Percentiles rank a stretch among this genome's conserved stretches.
Conservation (phyloP, 257 asterid species). For the Mitragyna speciosa region DNA sequence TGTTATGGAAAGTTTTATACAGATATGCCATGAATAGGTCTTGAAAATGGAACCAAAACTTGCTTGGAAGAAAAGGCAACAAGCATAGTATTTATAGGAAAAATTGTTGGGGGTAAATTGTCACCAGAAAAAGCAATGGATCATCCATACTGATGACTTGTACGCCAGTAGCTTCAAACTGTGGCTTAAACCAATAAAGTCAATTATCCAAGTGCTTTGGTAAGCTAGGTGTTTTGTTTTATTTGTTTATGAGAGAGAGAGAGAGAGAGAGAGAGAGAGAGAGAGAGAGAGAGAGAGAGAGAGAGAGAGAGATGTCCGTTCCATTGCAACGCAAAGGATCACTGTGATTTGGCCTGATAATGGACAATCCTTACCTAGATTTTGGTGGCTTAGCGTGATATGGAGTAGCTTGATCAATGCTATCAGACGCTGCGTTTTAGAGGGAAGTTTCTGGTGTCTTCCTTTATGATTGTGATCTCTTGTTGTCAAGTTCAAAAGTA, state of each 20-base stretch:
- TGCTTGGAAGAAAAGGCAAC: neutral
- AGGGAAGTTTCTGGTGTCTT: conserved; percentile 3
- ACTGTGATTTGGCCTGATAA: neutral
- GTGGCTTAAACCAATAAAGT: neutral
- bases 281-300: no score
- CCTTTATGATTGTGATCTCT: neutral
- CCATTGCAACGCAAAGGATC: neutral
- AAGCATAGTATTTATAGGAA: neutral
- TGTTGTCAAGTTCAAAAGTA: no score
- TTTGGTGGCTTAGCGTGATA: neutral
- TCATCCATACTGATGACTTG: conserved; percentile 5
- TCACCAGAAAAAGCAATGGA: neutral
- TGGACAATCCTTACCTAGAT: neutral
- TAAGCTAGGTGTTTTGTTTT: neutral
- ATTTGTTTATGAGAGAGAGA: neutral
- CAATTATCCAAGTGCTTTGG: neutral
- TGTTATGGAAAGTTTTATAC: neutral
- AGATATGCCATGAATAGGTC: neutral
- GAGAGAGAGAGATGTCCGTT: neutral
- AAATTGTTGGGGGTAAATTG: neutral
- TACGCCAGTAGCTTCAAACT: neutral
- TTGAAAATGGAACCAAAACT: neutral
- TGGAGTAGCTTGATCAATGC: neutral
- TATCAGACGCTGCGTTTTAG: neutral
- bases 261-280: no score